These are phyloP conservation scores for Fusarium odoratissimum DNA, from an alignment of 2,329 filamentous ascomycete species.

Conservation along the genomic window DNA sequence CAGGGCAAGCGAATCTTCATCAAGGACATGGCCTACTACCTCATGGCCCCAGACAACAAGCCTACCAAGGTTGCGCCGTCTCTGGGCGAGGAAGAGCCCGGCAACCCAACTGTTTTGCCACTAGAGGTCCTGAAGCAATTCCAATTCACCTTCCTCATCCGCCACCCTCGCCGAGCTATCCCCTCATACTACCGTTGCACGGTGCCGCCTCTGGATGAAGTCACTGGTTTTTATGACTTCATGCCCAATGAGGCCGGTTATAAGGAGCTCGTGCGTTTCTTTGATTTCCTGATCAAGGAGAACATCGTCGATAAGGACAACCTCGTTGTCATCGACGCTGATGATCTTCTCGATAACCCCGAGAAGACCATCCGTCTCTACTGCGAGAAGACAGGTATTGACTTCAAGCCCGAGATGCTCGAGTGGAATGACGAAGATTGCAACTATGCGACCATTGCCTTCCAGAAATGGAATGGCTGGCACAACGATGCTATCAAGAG, in stretches of 20 bases:
- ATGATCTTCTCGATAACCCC: slow-evolving; percentile 91
- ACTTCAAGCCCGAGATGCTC: slow-evolving; percentile 83
- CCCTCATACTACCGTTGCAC: slow-evolving; percentile 97
- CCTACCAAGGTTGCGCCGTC: slow-evolving; percentile 80
- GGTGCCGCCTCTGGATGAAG: slow-evolving; percentile 82
- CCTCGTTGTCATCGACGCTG: slow-evolving; percentile 91
- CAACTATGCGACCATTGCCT: slow-evolving; percentile 77
- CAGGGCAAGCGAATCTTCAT: slow-evolving; percentile 94
- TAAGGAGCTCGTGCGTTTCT: slow-evolving; percentile 84
- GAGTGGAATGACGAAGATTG: slow-evolving; percentile 83
- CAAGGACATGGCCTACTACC: slow-evolving; percentile 97
- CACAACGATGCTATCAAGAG: slow-evolving; percentile 94
- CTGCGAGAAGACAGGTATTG: slow-evolving; percentile 83
- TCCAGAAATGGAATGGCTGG: slow-evolving; percentile 98
- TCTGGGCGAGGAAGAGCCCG: slow-evolving; percentile 73
- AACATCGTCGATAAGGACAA: slow-evolving; percentile 77
- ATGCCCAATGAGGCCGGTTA: slow-evolving; percentile 92
- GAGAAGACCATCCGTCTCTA: slow-evolving; percentile 80
- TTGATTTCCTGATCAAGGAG: slow-evolving; percentile 81
- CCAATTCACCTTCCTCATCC: slow-evolving; percentile 97
- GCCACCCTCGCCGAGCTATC: slow-evolving; percentile 90
- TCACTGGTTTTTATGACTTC: slow-evolving; percentile 89
- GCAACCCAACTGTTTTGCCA: slow-evolving; percentile 89
- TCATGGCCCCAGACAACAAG: slow-evolving; percentile 79
- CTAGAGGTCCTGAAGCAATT: slow-evolving; percentile 78